A percentile compares a stretch with the other conserved stretches of the same genome.
Conservation (phyloP, 2,329 filamentous ascomycete genomes). For the Zalaria sp. region DNA sequence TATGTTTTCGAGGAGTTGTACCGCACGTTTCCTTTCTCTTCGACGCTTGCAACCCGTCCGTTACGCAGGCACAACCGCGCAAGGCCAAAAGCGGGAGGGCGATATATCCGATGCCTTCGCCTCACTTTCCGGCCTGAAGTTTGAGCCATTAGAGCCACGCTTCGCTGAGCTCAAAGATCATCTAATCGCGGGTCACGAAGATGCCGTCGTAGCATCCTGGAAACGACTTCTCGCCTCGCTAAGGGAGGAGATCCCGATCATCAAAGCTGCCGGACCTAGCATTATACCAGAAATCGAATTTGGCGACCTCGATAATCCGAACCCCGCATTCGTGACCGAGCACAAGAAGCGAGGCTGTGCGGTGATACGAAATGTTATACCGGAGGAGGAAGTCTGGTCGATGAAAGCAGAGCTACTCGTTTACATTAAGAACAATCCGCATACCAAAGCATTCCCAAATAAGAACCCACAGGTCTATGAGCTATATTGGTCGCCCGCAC, state of each 20-base stretch:
- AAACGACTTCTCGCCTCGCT: slow-evolving; percentile 27
- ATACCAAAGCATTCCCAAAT: slow-evolving; percentile 30
- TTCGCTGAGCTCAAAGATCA: slow-evolving; percentile 30
- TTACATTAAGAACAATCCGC: slow-evolving; percentile 32
- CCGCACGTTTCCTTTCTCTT: not conserved
- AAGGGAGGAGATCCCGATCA: slow-evolving; percentile 29
- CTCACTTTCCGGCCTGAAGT: slow-evolving; percentile 30
- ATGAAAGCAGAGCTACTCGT: slow-evolving; percentile 30
- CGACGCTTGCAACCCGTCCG: not conserved
- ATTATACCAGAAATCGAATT: slow-evolving; percentile 33
- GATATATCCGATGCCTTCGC: slow-evolving; percentile 36
- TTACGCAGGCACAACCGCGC: not conserved
- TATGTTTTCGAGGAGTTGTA: no score
- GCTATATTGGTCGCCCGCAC: slow-evolving; percentile 34
- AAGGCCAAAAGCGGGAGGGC: slow-evolving; percentile 40
- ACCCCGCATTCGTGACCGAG: slow-evolving; percentile 41
- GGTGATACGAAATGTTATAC: slow-evolving; percentile 30
- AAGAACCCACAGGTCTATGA: slow-evolving; percentile 36
- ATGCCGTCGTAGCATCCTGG: slow-evolving; percentile 28
- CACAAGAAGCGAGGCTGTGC: slow-evolving; percentile 42
- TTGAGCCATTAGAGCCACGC: slow-evolving; percentile 26
- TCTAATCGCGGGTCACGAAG: slow-evolving; percentile 33
- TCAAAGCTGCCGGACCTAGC: slow-evolving; percentile 24
- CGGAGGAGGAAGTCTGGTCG: slow-evolving; percentile 26
- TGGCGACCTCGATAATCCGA: slow-evolving; percentile 30